Evolutionary conservation across 169 alveolate species (phyloP).

Genomic region (Plasmodium sp.): DNA sequence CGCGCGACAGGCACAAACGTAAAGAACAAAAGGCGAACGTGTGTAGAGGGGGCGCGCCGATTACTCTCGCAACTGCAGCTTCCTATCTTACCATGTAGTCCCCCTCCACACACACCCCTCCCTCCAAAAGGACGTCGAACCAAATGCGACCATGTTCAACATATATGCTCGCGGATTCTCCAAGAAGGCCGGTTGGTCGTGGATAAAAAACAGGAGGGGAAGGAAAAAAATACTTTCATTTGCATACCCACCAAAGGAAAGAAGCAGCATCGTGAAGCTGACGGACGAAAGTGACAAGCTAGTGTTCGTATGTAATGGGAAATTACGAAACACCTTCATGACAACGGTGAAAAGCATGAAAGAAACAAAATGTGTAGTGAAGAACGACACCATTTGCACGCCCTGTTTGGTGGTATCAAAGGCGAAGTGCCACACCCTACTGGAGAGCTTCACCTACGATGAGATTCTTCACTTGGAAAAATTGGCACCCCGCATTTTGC

Average conservation of each 20-base stretch:
- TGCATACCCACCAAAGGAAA: slow-evolving; percentile 70
- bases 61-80: neutral
- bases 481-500: slow-evolving; percentile 23
- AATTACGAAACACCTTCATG: slow-evolving; percentile 59
- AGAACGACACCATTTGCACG: slow-evolving; percentile 40
- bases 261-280: slow-evolving; percentile 66
- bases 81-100: neutral
- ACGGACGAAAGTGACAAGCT: slow-evolving; percentile 72
- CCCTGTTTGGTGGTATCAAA: slow-evolving; percentile 73
- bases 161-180: slow-evolving; percentile 50
- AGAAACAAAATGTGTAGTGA: slow-evolving; percentile 72
- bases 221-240: slow-evolving; percentile 69
- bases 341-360: slow-evolving; percentile 56
- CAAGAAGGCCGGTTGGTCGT: slow-evolving; percentile 75
- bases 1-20: neutral
- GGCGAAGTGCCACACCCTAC: slow-evolving; percentile 73
- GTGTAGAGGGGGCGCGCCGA: neutral
- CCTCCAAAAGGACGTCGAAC: neutral
- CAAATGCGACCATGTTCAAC: slow-evolving; percentile 30
- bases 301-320: slow-evolving; percentile 72
- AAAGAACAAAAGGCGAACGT: neutral
- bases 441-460: slow-evolving; percentile 73
- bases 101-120: neutral
- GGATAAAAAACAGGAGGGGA: slow-evolving; percentile 75
- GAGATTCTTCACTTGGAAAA: slow-evolving; percentile 71